Evolutionary conservation across 2,329 filamentous ascomycete species (phyloP).

Genomic region (Hypoxylon sp.): DNA sequence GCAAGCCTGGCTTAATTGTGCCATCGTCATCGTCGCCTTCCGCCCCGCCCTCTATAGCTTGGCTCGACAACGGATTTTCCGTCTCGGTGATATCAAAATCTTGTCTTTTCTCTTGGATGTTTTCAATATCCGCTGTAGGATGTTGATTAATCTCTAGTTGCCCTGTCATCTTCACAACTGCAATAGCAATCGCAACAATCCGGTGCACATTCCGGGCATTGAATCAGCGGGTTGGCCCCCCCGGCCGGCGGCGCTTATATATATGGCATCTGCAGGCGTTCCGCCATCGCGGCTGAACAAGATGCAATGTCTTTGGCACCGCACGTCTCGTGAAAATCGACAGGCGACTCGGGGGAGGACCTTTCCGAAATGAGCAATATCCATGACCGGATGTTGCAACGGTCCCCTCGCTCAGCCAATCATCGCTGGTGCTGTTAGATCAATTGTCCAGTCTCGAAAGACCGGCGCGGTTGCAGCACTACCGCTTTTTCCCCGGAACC

Average conservation of each 20-base stretch:
- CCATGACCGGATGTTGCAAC: conserved; percentile 13
- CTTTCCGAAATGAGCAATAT: conserved; percentile 30
- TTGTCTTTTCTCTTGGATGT: conserved; percentile 25
- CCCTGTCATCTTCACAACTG: conserved; percentile 28
- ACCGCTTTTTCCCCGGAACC: conserved; percentile 28
- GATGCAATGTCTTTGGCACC: conserved; percentile 19
- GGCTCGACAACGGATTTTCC: conserved; percentile 18
- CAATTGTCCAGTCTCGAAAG: conserved; percentile 9
- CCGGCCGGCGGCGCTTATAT: conserved; percentile 25
- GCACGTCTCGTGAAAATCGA: conserved; percentile 6
- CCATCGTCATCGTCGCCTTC: conserved; percentile 43
- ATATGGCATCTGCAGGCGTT: conserved; percentile 18
- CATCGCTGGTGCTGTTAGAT: conserved; percentile 9
- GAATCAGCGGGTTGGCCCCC: conserved; percentile 1
- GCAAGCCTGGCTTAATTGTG: conserved; percentile 46
- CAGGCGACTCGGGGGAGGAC: conserved; percentile 9
- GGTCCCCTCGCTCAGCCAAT: conserved; percentile 27
- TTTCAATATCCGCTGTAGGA: conserved; percentile 13
- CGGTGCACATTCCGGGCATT: conserved; percentile 11
- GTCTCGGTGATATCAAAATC: conserved; percentile 32
- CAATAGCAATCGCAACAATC: conserved; percentile 16
- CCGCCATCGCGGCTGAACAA: conserved; percentile 38
- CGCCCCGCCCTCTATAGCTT: conserved; percentile 19
- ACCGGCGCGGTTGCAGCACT: conserved; percentile 8
- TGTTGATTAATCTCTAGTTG: conserved; percentile 29